Evolutionary conservation across 2,329 filamentous ascomycete genomes (phyloP).

Genomic region (Macrophomina tecta): DNA sequence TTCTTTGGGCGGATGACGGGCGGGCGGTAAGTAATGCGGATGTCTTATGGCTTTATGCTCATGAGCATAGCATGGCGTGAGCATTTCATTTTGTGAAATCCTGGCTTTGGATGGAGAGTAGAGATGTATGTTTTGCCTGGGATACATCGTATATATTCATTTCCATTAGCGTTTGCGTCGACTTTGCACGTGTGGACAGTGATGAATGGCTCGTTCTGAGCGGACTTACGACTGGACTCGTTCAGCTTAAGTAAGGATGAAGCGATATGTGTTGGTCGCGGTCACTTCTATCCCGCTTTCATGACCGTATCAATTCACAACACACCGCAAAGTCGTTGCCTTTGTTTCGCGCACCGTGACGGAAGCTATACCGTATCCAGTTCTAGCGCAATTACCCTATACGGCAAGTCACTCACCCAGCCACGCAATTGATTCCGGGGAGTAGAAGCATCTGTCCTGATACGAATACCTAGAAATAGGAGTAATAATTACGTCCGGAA

Average conservation of each 20-base stretch:
- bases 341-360: neutral
- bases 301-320: neutral
- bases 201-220: no score
- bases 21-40: neutral
- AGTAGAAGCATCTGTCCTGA: no score
- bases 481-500: no score
- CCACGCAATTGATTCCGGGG: no score
- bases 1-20: neutral
- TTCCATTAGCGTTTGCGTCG: no score
- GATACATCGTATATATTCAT: neutral
- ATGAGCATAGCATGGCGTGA: slow-evolving; percentile 21
- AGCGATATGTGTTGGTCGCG: no score
- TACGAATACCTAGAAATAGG: no score
- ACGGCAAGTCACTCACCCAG: neutral
- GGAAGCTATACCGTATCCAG: neutral
- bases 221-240: no score
- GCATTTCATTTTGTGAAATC: neutral
- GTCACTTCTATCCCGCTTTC: no score
- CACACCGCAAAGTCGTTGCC: slow-evolving; percentile 5
- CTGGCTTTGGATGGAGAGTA: neutral
- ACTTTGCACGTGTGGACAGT: no score
- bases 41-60: slow-evolving; percentile 8
- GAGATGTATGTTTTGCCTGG: neutral
- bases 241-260: no score
- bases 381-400: neutral